These are phyloP conservation scores for Xylaria polymorpha DNA, from an alignment of 2,329 filamentous ascomycete genomes.

Conservation along the genomic window DNA sequence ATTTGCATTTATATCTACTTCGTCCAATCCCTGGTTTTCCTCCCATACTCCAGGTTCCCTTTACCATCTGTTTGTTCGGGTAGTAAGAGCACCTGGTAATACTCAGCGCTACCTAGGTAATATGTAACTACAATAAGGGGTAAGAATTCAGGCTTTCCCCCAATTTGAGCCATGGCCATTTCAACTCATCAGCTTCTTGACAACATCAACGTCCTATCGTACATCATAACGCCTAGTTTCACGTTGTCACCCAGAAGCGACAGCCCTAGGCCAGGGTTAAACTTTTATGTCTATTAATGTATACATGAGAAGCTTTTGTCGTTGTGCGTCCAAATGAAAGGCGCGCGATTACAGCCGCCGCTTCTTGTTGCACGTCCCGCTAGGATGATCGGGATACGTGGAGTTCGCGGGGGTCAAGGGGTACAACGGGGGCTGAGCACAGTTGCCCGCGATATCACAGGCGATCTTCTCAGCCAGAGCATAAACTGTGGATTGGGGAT, in stretches of 20 bases:
- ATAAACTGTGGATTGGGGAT: conserved; percentile 44
- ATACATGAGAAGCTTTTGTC: conserved; percentile 4
- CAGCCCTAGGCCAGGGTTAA: not conserved
- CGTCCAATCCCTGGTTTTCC: too few relatives aligned
- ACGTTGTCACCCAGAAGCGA: not conserved
- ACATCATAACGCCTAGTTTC: not conserved
- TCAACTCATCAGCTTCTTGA: not conserved
- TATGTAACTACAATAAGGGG: too few relatives aligned
- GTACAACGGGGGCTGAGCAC: conserved; percentile 25
- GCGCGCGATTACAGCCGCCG: conserved; percentile 2
- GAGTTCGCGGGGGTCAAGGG: conserved; percentile 16
- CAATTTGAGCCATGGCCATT: not conserved
- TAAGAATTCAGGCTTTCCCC: too few relatives aligned
- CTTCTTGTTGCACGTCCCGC: conserved; percentile 23
- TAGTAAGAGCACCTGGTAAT: too few relatives aligned
- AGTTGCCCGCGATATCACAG: conserved; percentile 37
- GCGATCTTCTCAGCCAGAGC: conserved; percentile 41
- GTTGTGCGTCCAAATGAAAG: not conserved
- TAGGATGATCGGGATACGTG: conserved; percentile 16
- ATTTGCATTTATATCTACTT: too few relatives aligned
- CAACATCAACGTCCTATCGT: not conserved
- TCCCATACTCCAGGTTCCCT: too few relatives aligned
- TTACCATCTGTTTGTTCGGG: too few relatives aligned
- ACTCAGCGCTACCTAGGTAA: too few relatives aligned
- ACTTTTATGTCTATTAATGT: conserved; percentile 9